phyloP scores from a whole-genome alignment of 1,139 yeast species.

The Scheffersomyces parashehatae region DNA sequence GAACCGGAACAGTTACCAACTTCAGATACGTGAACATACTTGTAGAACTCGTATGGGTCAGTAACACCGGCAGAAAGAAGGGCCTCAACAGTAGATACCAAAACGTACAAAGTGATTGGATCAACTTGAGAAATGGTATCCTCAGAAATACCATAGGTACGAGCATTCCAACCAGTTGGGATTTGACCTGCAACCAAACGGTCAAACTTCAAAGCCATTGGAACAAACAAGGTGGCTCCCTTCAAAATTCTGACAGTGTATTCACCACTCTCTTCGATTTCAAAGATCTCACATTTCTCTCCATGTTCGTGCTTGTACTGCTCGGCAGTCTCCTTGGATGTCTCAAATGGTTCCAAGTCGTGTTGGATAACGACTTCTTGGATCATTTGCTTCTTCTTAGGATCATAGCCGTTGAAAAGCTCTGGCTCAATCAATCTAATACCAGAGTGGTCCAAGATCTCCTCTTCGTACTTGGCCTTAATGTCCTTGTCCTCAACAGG shows the following conservation, averaged over 20 bases:
- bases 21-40: conserved; percentile 96
- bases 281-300: conserved; percentile 89
- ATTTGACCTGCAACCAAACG: conserved; percentile 98
- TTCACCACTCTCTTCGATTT: conserved; percentile 87
- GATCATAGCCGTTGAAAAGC: conserved; percentile 90
- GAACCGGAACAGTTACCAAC: conserved; percentile 99
- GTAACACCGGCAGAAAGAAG: conserved; percentile 91
- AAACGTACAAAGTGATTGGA: conserved; percentile 87
- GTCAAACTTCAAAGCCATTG: conserved; percentile 94
- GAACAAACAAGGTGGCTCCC: conserved; percentile 90
- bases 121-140: conserved; percentile 94
- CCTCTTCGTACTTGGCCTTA: conserved; percentile 85
- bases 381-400: conserved; percentile 85
- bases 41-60: conserved; percentile 97
- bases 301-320: conserved; percentile 94
- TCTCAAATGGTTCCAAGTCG: conserved; percentile 92
- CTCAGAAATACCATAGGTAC: conserved; percentile 90
- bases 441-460: conserved; percentile 91
- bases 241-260: conserved; percentile 85
- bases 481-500: conserved; percentile 95
- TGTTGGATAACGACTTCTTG: conserved; percentile 97
- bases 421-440: conserved; percentile 96
- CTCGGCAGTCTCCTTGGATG: conserved; percentile 92
- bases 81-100: conserved; percentile 95
- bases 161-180: conserved; percentile 98